phyloP scores from a whole-genome alignment of 768 basidiomycete species.

The Clitopilus hobsonii region DNA sequence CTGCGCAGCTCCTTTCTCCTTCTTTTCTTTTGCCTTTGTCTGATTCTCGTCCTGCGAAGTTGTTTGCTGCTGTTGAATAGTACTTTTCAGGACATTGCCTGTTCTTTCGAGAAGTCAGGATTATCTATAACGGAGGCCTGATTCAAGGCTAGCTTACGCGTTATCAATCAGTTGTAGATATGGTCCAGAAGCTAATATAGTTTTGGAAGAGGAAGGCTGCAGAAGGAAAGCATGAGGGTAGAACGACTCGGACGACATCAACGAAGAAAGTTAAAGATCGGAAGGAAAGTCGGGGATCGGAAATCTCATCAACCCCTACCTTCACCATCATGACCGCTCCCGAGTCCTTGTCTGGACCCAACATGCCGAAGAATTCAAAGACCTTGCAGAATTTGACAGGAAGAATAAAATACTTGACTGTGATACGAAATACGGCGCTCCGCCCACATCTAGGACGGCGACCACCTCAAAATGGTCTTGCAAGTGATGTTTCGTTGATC shows the following conservation, averaged over 20 bases:
- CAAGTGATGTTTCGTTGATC: no score
- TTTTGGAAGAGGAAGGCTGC: conserved; percentile 19
- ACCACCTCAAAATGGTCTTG: no score
- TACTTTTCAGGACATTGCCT: conserved; percentile 46
- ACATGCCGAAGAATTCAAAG: no score
- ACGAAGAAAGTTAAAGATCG: conserved; percentile 3
- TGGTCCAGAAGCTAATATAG: conserved; percentile 51
- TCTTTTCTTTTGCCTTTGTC: conserved; percentile 13
- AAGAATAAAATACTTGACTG: no score
- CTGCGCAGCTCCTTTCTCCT: neutral
- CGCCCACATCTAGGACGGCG: no score
- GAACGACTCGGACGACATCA: conserved; percentile 32
- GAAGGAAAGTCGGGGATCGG: neutral
- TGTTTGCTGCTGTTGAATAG: conserved; percentile 20
- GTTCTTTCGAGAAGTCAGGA: conserved; percentile 31
- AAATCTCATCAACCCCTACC: neutral
- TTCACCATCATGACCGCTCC: neutral
- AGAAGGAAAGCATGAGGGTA: conserved; percentile 40
- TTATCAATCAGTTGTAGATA: conserved; percentile 58
- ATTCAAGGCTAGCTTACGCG: conserved; percentile 34
- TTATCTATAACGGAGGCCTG: conserved; percentile 2
- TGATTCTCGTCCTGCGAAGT: conserved; percentile 14
- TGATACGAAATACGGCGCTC: no score
- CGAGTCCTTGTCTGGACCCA: no score
- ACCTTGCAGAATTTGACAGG: neutral